Base-by-base conservation (phyloP, 75 land plant species). In the Cunninghamia lanceolata region DNA sequence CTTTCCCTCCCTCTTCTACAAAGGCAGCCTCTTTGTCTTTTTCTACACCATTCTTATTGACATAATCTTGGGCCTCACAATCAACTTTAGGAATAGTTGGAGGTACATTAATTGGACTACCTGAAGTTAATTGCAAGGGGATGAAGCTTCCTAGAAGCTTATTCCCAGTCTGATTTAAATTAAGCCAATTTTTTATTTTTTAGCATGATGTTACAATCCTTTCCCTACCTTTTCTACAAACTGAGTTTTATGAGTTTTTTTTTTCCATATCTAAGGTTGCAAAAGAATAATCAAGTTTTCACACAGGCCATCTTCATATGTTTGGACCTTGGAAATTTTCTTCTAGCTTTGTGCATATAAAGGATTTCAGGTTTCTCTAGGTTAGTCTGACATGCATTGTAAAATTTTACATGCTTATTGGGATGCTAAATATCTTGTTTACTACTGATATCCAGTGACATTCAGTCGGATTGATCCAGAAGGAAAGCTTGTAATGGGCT, bases 401-500 rank as follows among this genome's bases (percentile, higher is more conserved):
- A 43, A 14, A 54, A 59, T 84, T 63, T 25, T 80, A 43, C 21
- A 80, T 80, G 34, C 15, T n/a, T n/a, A 80, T 80, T 80, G 28
- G 30, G 46, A n/a, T 80, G 28, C 82, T 43, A 80, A 80, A 42
- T 80, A 43, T 80, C 4, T 25, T n/a, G 30, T 73, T 53, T 21
- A 13, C 43, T 85, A 45, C 87, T 28, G 77, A 46, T 88, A 73
- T 78, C 78, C 95, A 98, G 99, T 98, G 50, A 96, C 95, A 74
- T 98, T 98, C 87, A 94, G 97, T 84, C 88, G 99, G 66, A 89
- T 95, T 50, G 99, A 96, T 82, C 99, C 98, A 39, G 99, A 95
- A 90, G 99, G 97, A 56, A 98, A 95, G 89, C 88, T 98, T 89
- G 92, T 98, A 32, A 95, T 98, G 97, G 99, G 99, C 35, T 95